phyloP scores from a whole-genome alignment of 306 rosid genomes.

The Luffa aegyptiaca region DNA sequence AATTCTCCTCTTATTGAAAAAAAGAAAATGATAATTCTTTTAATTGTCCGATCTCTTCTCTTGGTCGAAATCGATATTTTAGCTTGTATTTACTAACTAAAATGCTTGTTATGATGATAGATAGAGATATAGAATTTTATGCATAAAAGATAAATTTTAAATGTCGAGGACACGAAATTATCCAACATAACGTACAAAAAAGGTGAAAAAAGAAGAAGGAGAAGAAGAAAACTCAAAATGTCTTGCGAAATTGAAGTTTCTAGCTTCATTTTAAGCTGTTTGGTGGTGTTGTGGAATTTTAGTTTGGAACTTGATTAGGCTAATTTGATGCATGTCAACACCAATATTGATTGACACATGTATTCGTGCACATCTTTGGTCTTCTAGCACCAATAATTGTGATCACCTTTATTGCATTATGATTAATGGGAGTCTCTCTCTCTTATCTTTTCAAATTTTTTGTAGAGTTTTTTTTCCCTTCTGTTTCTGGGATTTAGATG shows the following conservation, averaged over 20 bases:
- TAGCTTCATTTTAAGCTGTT: background rate
- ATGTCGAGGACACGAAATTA: background rate
- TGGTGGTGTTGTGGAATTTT: background rate
- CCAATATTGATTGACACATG: background rate
- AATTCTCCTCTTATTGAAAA: too few relatives aligned
- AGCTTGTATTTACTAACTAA: background rate
- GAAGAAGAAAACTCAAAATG: background rate
- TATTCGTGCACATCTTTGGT: background rate
- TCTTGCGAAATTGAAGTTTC: background rate
- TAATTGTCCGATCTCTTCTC: background rate
- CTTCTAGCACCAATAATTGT: background rate
- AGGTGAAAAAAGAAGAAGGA: too few relatives aligned
- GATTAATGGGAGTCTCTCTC: background rate
- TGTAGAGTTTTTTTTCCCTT: background rate
- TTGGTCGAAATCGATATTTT: background rate
- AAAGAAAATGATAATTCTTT: background rate
- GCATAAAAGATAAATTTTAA: background rate
- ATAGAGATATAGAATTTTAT: background rate
- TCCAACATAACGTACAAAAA: background rate
- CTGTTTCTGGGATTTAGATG: background rate
- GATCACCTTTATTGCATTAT: background rate
- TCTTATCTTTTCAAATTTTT: background rate
- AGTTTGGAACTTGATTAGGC: background rate
- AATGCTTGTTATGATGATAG: background rate
- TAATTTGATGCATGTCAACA: background rate